These are phyloP conservation scores for Termitomyces sp. DNA, from an alignment of 768 basidiomycete genomes.

Conservation along the genomic window DNA sequence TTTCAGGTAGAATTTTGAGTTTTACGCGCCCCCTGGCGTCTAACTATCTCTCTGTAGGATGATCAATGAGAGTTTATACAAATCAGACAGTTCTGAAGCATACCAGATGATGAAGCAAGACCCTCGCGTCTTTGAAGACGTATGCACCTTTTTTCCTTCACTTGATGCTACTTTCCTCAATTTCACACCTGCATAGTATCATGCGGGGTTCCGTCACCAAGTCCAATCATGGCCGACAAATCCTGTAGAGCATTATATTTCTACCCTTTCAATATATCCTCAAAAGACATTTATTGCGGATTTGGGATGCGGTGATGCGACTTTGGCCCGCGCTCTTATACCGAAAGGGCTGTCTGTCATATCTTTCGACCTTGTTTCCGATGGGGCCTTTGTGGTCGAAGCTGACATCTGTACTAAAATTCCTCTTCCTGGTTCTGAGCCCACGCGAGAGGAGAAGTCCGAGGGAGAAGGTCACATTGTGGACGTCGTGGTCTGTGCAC, in stretches of 20 bases:
- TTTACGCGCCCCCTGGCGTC: not conserved
- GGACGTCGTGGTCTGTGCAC: conserved; percentile 87
- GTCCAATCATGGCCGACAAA: conserved; percentile 93
- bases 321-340: conserved; percentile 69
- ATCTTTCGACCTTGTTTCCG: conserved; percentile 79
- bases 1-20: conserved; percentile 57
- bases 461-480: conserved; percentile 70
- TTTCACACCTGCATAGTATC: conserved; percentile 58
- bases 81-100: conserved; percentile 71
- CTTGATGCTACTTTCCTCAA: not conserved
- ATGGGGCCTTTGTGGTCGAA: conserved; percentile 71
- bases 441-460: conserved; percentile 27
- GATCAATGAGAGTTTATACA: conserved; percentile 93
- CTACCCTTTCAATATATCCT: conserved; percentile 57
- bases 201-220: conserved; percentile 86
- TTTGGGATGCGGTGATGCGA: conserved; percentile 93
- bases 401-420: conserved; percentile 82
- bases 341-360: conserved; percentile 64
- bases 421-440: conserved; percentile 81
- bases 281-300: conserved; percentile 76
- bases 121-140: conserved; percentile 78
- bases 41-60: conserved; percentile 38
- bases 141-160: conserved; percentile 25
- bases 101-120: conserved; percentile 80
- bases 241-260: conserved; percentile 81